Evolutionary conservation across 2,329 filamentous ascomycete genomes (phyloP).

Genomic region (Allantophomopsis lycopodina): DNA sequence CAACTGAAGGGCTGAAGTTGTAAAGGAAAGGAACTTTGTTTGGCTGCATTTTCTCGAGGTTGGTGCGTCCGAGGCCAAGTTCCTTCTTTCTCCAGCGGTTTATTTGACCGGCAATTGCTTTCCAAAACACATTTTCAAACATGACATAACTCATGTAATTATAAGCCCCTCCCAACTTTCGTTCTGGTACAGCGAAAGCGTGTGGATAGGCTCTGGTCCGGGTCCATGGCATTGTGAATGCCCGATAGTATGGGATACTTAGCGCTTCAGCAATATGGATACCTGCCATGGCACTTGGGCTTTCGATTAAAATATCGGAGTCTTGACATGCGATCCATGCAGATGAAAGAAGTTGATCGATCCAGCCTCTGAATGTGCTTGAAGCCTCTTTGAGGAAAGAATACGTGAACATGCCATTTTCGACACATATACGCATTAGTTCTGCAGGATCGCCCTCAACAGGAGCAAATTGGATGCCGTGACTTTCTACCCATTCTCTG

Average conservation of each 20-base stretch:
- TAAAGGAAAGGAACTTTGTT: constrained; percentile 98
- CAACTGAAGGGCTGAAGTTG: constrained; percentile 89
- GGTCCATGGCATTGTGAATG: constrained; percentile 98
- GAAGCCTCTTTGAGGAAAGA: constrained; percentile 83
- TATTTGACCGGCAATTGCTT: constrained; percentile 77
- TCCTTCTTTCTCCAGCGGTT: constrained; percentile 83
- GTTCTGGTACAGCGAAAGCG: constrained; percentile 83
- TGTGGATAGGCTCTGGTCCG: constrained; percentile 91
- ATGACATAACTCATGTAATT: constrained; percentile 93
- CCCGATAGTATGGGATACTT: constrained; percentile 87
- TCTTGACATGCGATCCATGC: constrained; percentile 76
- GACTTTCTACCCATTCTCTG: constrained; percentile 73
- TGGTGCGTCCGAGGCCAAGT: constrained; percentile 68
- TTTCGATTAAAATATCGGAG: constrained; percentile 85
- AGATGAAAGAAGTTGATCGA: constrained; percentile 74
- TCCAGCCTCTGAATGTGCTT: constrained; percentile 82
- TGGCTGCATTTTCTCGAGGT: constrained; percentile 78
- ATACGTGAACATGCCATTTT: constrained; percentile 93
- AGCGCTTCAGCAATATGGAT: constrained; percentile 95
- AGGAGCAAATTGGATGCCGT: constrained; percentile 83
- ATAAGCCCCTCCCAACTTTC: constrained; percentile 89
- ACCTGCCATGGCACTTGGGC: constrained; percentile 90
- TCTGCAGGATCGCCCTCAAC: constrained; percentile 88
- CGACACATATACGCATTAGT: constrained; percentile 90
- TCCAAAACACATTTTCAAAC: constrained; percentile 97